Evolutionary conservation across 257 asterid genomes (phyloP), one percentile per base, ranked within the genome.

Genomic region (Nicotiana otophora): DNA sequence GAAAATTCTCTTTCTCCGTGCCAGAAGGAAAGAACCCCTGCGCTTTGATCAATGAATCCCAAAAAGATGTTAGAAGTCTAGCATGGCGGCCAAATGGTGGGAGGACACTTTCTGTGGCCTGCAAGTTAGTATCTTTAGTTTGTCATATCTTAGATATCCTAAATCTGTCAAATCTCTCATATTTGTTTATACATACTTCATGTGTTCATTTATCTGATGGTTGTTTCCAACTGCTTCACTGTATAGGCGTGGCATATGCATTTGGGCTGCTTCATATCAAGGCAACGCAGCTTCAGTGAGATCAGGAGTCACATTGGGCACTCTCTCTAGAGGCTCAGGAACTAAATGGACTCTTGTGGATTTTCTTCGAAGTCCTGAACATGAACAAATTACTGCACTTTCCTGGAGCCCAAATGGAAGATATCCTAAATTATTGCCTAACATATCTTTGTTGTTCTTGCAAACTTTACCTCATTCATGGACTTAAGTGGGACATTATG

Each of bases 321-420:
- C 92, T 64, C 91, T 93, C 82, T 93, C 93, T 23, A 92, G 98
- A 89, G 93, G 97, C 83, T 87, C 97, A 77, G 91, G 90, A 78
- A 87, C 90, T 81, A 88, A 90, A 88, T 96, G 99, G 99, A 88
- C 92, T 66, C 86, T 93, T 78, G 97, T 94, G 83, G 99, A 96
- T 91, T 91, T 94, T 88, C 97, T 96, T 87, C 95, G 68, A 82
- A 89, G 93, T 91, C 86, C 78, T 60, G 93, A 94, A 82, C 84
- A 86, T 64, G 97, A 93, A 85, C 97, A 89, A 87, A 87, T 91
- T 82, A 93, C 92, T 90, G 90, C 98, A 78, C 92, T 96, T 74
- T 92, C 99, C 4, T 96, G 99, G 99, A 94, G 98, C 86, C 98
- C 98, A 20, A 95, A 92, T 87, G 99, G 99, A 89, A 94, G 95